A percentile compares a stretch with the other conserved stretches of the same genome.
Evolutionary conservation across 345 rosid genomes (phyloP).

Genomic region (Hypericum androsaemum): DNA sequence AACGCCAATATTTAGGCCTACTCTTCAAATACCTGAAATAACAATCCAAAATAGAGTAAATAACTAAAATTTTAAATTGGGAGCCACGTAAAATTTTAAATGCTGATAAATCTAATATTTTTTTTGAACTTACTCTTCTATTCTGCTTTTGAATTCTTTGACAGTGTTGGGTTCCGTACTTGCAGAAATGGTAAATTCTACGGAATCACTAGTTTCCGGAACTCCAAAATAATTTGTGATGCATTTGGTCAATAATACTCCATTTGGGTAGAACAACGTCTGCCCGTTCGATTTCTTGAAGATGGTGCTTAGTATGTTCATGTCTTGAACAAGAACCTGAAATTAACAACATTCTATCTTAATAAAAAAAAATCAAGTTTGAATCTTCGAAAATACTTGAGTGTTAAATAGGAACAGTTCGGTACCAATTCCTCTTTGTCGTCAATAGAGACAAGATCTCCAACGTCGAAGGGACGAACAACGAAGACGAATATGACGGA

Average conservation of each 20-base stretch:
- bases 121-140: constrained; percentile 25
- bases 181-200: constrained; percentile 38
- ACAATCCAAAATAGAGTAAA: not conserved
- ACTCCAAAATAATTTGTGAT: constrained; percentile 52
- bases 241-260: constrained; percentile 46
- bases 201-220: constrained; percentile 40
- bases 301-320: constrained; percentile 72
- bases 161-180: constrained; percentile 34
- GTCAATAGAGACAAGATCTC: constrained; percentile 67
- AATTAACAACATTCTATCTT: not conserved
- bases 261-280: constrained; percentile 71
- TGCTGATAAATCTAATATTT: too few species aligned
- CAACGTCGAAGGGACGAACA: constrained; percentile 78
- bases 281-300: constrained; percentile 64
- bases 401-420: not conserved
- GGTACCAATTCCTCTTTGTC: constrained; percentile 42
- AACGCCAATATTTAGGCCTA: constrained; percentile 51
- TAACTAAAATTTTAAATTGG: not conserved
- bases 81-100: too few species aligned
- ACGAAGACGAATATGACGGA: constrained; percentile 75
- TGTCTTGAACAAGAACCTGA: constrained; percentile 79
- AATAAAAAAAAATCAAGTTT: not conserved
- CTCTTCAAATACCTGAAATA: constrained; percentile 40
- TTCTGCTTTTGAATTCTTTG: constrained; percentile 43
- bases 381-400: not conserved